Evolutionary conservation across 768 basidiomycete species (phyloP), one percentile per base, ranked within the genome.

Genomic region (Crassisporium funariophilum): DNA sequence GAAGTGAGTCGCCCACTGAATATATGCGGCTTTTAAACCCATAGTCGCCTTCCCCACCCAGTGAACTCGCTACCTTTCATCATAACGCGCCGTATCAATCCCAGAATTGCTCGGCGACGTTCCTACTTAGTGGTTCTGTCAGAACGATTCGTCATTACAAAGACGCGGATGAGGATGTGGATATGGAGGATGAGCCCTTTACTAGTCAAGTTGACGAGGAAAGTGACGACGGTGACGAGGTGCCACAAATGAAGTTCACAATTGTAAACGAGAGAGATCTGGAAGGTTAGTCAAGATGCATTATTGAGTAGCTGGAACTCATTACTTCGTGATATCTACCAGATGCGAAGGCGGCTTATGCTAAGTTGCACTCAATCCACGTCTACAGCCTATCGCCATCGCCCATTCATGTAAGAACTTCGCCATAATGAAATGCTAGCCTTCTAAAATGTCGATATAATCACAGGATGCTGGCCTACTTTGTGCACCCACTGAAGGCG

Each of bases 331-430:
- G 11, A 35, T n/a, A n/a, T 20, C 41, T 17, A 22, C 47, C 52
- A 88, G 89, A 57, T 44, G 72, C 77, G 0, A 83, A 77, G 61
- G 61, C 71, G 3, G 72, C 75, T 40, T 89, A 84, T 54, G 54
- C 60, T 0, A 73, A 69, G 19, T 54, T 88, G n/a, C 58, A 73
- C 51, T 78, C 78, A 1, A 68, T 83, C 11, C 81, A 87, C 54
- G 65, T 92, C 7, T 91, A 92, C 62, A 81, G 86, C 57, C 59
- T 92, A 22, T 82, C 88, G 0, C 83, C 88, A 1, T 77, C 82
- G 1, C 76, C 73, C 4, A 61, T 91, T 29, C 73, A 70, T 19
- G 87, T 83, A 60, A 44, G 83, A 70, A n/a, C 17, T 10, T 11
- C 29, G 2, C 20, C 25, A 22, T 50, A 13, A 35, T 46, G n/a